phyloP scores from a whole-genome alignment of 1,139 yeast genomes.

The Dujonia santamariae region DNA sequence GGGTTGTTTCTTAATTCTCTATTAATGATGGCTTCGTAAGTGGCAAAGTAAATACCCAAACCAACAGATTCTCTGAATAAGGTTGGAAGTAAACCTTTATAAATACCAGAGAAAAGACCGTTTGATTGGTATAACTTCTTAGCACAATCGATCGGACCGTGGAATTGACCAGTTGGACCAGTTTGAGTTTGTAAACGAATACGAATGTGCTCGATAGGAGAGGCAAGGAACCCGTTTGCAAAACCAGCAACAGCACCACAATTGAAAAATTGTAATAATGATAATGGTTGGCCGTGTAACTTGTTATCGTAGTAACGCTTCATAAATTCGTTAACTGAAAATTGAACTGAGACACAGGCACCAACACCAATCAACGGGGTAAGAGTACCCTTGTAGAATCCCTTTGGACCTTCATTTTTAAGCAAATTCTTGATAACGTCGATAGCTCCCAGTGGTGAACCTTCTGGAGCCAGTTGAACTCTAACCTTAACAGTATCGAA shows the following conservation, averaged over 20 bases:
- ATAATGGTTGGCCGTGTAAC: constrained; percentile 38
- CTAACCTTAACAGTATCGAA: constrained; percentile 93
- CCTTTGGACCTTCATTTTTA: constrained; percentile 71
- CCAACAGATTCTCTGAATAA: constrained; percentile 82
- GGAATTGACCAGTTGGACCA: constrained; percentile 41
- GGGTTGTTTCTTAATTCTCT: constrained; percentile 46
- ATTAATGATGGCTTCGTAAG: constrained; percentile 82
- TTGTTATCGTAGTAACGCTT: constrained; percentile 61
- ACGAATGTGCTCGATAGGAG: constrained; percentile 93
- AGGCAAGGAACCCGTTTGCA: constrained; percentile 81
- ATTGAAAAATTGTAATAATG: constrained; percentile 60
- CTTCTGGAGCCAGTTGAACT: constrained; percentile 79
- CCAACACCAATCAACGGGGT: constrained; percentile 90
- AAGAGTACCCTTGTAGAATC: constrained; percentile 86
- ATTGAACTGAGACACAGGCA: constrained; percentile 80
- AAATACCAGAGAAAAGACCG: constrained; percentile 59
- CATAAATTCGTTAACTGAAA: constrained; percentile 91
- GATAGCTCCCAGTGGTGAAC: constrained; percentile 68
- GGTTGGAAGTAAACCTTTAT: constrained; percentile 79
- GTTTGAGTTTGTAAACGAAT: constrained; percentile 87
- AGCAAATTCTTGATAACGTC: constrained; percentile 73
- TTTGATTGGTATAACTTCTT: constrained; percentile 50
- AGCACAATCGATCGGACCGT: constrained; percentile 82
- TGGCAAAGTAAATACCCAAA: constrained; percentile 82
- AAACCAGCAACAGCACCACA: constrained; percentile 90